Conservation (phyloP, 2,329 filamentous ascomycete genomes). For the Fusarium nematophilum region DNA sequence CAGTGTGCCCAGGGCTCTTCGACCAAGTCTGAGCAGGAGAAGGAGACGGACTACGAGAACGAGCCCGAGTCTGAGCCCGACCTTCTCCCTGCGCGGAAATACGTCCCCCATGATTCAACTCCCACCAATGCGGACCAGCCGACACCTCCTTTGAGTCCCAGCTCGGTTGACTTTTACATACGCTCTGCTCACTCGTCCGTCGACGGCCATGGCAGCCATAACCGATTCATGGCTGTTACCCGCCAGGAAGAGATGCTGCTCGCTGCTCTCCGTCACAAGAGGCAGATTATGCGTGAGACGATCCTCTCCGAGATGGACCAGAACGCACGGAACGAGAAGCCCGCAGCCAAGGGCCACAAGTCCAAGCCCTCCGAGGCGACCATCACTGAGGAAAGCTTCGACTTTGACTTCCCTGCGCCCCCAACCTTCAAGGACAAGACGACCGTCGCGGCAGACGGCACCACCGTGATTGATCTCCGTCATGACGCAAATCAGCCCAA, state of each 20-base stretch:
- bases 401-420: slow-evolving; percentile 51
- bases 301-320: slow-evolving; percentile 57
- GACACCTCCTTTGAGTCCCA: slow-evolving; percentile 64
- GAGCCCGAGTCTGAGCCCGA: slow-evolving; percentile 30
- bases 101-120: slow-evolving; percentile 38
- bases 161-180: slow-evolving; percentile 62
- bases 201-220: slow-evolving; percentile 45
- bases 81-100: slow-evolving; percentile 25
- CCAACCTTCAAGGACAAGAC: slow-evolving; percentile 45
- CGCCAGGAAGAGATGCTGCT: slow-evolving; percentile 69
- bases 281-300: slow-evolving; percentile 65
- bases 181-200: slow-evolving; percentile 54
- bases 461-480: slow-evolving; percentile 39
- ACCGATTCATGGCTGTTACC: slow-evolving; percentile 67
- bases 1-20: slow-evolving; percentile 45
- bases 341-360: slow-evolving; percentile 34
- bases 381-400: slow-evolving; percentile 45
- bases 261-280: slow-evolving; percentile 66
- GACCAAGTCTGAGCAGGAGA: slow-evolving; percentile 31
- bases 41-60: slow-evolving; percentile 25
- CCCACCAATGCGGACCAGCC: slow-evolving; percentile 52
- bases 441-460: slow-evolving; percentile 39
- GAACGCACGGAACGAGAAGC: slow-evolving; percentile 25
- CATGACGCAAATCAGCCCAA: slow-evolving; percentile 15
- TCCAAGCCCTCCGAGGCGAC: slow-evolving; percentile 47